These are phyloP conservation scores for Lactifluus volemus DNA, from an alignment of 768 basidiomycete genomes.

Conservation along the genomic window DNA sequence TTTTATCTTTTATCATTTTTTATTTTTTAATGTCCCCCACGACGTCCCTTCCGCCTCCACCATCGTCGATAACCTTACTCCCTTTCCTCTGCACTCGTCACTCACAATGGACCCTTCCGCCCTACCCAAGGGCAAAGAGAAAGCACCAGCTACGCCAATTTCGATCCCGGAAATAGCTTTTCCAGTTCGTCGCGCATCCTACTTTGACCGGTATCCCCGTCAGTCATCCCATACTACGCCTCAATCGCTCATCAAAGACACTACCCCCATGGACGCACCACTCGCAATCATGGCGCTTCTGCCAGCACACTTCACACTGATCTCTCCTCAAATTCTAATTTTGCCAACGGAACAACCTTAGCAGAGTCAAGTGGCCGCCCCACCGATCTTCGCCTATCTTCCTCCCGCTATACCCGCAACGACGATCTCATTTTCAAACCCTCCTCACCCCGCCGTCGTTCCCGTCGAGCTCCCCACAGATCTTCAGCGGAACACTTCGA, in stretches of 20 bases:
- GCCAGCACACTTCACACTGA: constrained; percentile 7
- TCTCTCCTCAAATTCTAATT: constrained; percentile 15
- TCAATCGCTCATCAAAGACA: neutral
- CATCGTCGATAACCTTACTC: neutral
- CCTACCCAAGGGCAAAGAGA: constrained; percentile 27
- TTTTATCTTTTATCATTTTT: too few species aligned
- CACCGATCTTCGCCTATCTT: neutral
- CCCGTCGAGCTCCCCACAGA: constrained; percentile 7
- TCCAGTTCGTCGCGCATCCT: constrained; percentile 19
- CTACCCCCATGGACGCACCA: neutral
- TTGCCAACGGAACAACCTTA: neutral
- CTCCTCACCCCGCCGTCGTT: constrained; percentile 11
- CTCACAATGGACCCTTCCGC: neutral
- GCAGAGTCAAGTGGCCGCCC: neutral
- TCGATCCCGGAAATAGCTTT: constrained; percentile 9
- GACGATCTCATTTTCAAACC: constrained; percentile 11
- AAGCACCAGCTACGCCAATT: constrained; percentile 12
- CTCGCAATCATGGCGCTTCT: constrained; percentile 1
- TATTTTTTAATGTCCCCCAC: neutral
- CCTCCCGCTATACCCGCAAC: neutral
- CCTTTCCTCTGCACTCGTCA: neutral
- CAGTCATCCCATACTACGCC: constrained; percentile 33
- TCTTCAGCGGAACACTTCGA: constrained; percentile 10
- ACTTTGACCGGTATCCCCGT: constrained; percentile 38
- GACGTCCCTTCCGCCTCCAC: neutral